These are phyloP conservation scores for Boletus subcaerulescens DNA, from an alignment of 768 basidiomycete species.

Conservation along the genomic window DNA sequence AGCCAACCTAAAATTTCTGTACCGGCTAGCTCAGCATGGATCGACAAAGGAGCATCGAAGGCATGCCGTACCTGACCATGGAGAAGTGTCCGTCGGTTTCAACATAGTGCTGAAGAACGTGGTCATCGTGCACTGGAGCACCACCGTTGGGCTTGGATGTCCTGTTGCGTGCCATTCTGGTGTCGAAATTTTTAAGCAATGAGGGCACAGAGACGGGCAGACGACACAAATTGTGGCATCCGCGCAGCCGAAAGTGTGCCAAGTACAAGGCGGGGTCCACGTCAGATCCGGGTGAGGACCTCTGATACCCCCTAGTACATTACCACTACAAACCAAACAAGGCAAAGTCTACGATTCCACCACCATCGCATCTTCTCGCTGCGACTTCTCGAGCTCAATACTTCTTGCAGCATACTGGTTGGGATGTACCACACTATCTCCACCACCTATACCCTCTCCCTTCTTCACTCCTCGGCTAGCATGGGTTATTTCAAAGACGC, in stretches of 20 bases:
- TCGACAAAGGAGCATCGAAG: slow-evolving; percentile 3
- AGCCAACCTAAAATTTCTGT: slow-evolving; percentile 94
- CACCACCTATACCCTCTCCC: slow-evolving; percentile 83
- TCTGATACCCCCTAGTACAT: slow-evolving; percentile 17
- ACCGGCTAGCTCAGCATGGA: slow-evolving; percentile 17
- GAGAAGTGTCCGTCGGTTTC: slow-evolving; percentile 96
- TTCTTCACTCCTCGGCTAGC: slow-evolving; percentile 66
- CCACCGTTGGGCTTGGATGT: slow-evolving; percentile 25
- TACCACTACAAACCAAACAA: not conserved
- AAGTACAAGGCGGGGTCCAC: slow-evolving; percentile 18
- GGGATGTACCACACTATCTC: slow-evolving; percentile 91
- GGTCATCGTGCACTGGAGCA: slow-evolving; percentile 1
- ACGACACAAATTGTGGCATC: slow-evolving; percentile 28
- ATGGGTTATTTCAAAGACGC: slow-evolving; percentile 96
- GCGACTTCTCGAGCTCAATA: slow-evolving; percentile 56
- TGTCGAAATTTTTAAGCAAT: not conserved
- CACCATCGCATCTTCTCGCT: slow-evolving; percentile 45
- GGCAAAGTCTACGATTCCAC: slow-evolving; percentile 24
- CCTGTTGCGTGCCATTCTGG: slow-evolving; percentile 29
- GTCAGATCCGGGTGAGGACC: slow-evolving; percentile 7
- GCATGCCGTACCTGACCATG: slow-evolving; percentile 73
- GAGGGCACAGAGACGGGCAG: slow-evolving; percentile 16
- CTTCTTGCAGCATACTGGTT: slow-evolving; percentile 84
- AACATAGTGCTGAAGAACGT: slow-evolving; percentile 75
- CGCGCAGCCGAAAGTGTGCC: slow-evolving; percentile 5